Percentiles rank a stretch among this genome's conserved stretches.
These are phyloP conservation scores for Aurantiochytrium sp. DNA, from an alignment of 108 stramenopile genomes.

Conservation along the genomic window DNA sequence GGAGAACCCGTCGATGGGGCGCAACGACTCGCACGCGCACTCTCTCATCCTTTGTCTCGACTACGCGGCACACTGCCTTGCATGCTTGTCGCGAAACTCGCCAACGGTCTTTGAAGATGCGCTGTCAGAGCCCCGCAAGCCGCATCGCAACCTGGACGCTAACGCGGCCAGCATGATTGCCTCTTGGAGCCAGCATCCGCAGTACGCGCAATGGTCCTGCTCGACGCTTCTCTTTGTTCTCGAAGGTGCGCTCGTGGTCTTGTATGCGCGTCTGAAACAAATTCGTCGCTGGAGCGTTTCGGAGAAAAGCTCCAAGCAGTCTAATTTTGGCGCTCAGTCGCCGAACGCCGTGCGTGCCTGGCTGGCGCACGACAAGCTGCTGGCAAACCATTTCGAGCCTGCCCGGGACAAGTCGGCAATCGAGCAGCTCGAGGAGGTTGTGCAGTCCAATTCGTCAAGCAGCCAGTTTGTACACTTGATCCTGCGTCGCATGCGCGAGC, in stretches of 20 bases:
- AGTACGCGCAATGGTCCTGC: neutral
- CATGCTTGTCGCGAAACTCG: neutral
- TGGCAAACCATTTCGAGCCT: neutral
- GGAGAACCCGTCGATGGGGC: neutral
- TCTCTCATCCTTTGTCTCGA: neutral
- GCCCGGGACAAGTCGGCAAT: neutral
- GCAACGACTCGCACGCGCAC: neutral
- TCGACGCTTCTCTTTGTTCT: neutral
- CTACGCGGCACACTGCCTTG: neutral
- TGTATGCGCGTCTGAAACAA: neutral
- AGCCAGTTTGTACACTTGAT: neutral
- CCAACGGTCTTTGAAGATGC: neutral
- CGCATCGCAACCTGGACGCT: neutral
- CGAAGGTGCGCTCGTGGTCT: neutral
- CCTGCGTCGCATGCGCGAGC: neutral
- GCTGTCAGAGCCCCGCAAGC: neutral
- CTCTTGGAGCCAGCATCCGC: neutral
- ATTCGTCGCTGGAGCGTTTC: neutral
- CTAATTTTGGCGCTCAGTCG: neutral
- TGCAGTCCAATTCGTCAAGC: neutral
- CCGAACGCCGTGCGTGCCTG: neutral
- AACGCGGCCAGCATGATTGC: neutral
- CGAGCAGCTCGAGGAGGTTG: slow-evolving; percentile 14
- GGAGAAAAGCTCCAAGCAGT: neutral
- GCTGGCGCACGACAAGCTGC: neutral